phyloP scores from a whole-genome alignment of 345 rosid genomes.

The Citrus maxima region DNA sequence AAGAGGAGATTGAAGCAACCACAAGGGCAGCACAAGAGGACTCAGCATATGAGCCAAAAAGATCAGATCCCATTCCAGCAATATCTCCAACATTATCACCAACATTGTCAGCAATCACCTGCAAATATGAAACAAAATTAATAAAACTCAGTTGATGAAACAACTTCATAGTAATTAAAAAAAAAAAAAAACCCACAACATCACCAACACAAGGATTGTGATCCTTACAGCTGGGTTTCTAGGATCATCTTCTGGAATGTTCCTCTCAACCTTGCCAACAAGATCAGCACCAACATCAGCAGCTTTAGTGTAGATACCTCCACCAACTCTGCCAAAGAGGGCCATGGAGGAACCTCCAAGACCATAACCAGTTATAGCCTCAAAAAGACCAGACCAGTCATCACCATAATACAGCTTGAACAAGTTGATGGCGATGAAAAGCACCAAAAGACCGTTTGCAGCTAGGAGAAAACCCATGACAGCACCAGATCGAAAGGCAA shows the following conservation, averaged over 20 bases:
- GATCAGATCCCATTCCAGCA: slow-evolving; percentile 86
- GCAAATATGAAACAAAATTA: slow-evolving; percentile 20
- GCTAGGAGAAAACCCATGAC: slow-evolving; percentile 89
- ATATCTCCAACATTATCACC: slow-evolving; percentile 88
- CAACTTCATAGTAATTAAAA: background rate
- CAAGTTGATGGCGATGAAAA: slow-evolving; percentile 59
- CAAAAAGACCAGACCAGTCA: slow-evolving; percentile 80
- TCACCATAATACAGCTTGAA: slow-evolving; percentile 78
- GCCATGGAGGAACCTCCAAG: slow-evolving; percentile 94
- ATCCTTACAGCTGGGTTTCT: slow-evolving; percentile 79
- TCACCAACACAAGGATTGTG: slow-evolving; percentile 4
- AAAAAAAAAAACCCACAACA: background rate
- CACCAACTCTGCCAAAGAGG: slow-evolving; percentile 80
- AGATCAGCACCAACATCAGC: slow-evolving; percentile 94
- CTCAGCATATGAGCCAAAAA: slow-evolving; percentile 74
- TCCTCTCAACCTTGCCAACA: slow-evolving; percentile 81
- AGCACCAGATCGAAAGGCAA: slow-evolving; percentile 74
- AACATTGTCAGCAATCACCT: slow-evolving; percentile 89
- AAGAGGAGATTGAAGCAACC: slow-evolving; percentile 75
- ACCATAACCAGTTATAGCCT: slow-evolving; percentile 83
- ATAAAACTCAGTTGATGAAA: background rate
- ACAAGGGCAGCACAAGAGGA: slow-evolving; percentile 80
- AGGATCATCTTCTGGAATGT: slow-evolving; percentile 81
- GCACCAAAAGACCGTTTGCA: slow-evolving; percentile 77
- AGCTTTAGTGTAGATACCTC: slow-evolving; percentile 84